Evolutionary conservation across 208 protist species (phyloP), one percentile per base, ranked within the genome.

Genomic region (Trypanosomatidae sp.): DNA sequence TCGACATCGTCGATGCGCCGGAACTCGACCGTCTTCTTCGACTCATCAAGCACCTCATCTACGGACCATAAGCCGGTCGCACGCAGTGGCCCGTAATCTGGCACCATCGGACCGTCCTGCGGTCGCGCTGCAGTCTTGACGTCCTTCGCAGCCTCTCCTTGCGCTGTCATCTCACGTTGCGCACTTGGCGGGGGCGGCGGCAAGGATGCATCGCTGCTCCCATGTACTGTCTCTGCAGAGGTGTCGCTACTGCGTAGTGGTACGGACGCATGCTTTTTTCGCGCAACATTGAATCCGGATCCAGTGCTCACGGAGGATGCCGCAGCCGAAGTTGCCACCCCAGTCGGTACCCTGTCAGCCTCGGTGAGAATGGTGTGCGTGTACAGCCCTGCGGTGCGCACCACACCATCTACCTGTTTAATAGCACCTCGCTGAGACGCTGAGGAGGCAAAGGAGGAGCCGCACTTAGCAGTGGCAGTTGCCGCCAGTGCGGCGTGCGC

Each of bases 1-100:
- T 96, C 92, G 1, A 96, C 84, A 28, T 96, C 89, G 55, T 96
- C 92, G 67, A 96, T 96, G 44, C 87, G 87, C 28, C 90, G 84
- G 71, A 96, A 96, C 68, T 94, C 88, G 1, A 96, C 89, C 53
- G 86, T 94, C 43, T 87, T 86, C 66, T 91, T 88, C 33, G 74
- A 10, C 19, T 85, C 81, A 62, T 95, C 87, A 17, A 93, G 28
- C 49, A 96, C 85, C 30, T 96, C 92, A 30, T 94, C 82, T 25
- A 94, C 86, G 3, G 79, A 85, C 90, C 92, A 96, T 49, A 95
- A 67, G 2, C 92, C 90, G 1, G 88, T 92, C 8, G 85, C 79
- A 49, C 92, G 89, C 33, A 92, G 77, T 7, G 92, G 92, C 12
- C 89, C 89, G 71, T 96, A 91, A 71, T 96, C 91, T 17, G 83